A percentile compares a stretch with the other conserved stretches of the same genome.
Conservation (phyloP, 139 green algal genomes). For the Pleodorina starrii region DNA sequence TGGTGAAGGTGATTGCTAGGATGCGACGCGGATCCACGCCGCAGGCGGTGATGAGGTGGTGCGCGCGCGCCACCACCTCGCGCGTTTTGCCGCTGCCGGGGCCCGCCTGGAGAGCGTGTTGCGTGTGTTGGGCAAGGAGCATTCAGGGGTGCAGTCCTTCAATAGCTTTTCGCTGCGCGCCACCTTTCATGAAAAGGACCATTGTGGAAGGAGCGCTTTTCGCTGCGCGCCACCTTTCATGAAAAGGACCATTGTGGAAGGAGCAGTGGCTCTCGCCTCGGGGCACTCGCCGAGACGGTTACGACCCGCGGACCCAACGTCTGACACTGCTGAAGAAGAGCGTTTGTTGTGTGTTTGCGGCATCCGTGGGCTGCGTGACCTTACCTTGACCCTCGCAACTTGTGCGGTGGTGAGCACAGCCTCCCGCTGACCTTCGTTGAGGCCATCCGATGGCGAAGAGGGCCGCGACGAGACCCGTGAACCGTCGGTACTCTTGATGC, state of each 20-base stretch:
- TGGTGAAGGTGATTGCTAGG: slow-evolving; percentile 69
- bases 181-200: neutral
- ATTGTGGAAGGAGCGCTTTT: neutral
- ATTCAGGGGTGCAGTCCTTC: too few species aligned
- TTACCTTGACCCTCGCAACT: neutral
- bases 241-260: too few species aligned
- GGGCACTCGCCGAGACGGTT: neutral
- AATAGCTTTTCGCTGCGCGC: too few species aligned
- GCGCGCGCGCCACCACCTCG: slow-evolving; percentile 77
- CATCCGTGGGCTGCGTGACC: neutral
- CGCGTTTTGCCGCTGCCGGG: slow-evolving; percentile 74
- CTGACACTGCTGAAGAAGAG: neutral
- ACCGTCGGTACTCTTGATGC: too few species aligned
- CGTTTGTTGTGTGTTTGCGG: neutral
- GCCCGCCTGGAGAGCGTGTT: slow-evolving; percentile 65
- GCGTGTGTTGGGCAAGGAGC: neutral
- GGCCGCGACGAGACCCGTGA: neutral
- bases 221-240: neutral
- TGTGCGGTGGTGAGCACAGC: neutral
- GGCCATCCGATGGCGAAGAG: neutral
- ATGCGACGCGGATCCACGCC: neutral
- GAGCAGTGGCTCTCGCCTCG: too few species aligned
- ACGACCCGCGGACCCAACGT: neutral
- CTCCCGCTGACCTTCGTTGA: neutral
- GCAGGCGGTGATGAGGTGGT: slow-evolving; percentile 63